Base-by-base conservation (phyloP, 2,329 filamentous ascomycete species). In the Pseudopyrenochaeta lycopersici region DNA sequence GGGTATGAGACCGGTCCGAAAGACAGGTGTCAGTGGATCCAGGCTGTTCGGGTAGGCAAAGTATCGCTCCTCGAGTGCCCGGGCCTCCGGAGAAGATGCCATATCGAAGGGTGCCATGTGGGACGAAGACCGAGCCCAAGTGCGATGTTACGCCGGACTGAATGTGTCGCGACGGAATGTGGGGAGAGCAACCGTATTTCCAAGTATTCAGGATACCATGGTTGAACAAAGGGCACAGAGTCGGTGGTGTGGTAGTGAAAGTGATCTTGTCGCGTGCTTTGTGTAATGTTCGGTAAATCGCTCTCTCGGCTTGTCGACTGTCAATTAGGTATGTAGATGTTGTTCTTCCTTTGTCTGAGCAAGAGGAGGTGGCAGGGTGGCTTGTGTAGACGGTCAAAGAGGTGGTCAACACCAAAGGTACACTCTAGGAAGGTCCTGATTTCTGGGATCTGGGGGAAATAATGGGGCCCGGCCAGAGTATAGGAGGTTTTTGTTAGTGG, bases 1-100 rank as follows among this genome's bases (percentile, higher is more conserved):
- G 1, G 80, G 78, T 30, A 83, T 78, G 1, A 84, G 72, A 3
- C 81, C 81, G 7, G 60, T 68, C 35, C 69, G 72, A 44, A 71
- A 67, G 9, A 65, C 46, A 2, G 63, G 56, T 0, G 66, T 60
- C 23, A 77, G 61, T 21, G 68, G 65, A 44, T 73, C 68, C 55
- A 75, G 41, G 21, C 70, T 75, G 60, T 75, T 59, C 1, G 68
- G 68, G 32, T 54, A 64, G 4, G 64, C 30, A 39, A 58, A 68
- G 52, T 67, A 60, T 23, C 60, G 61, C 56, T 60, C 59, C 35
- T 57, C 51, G 36, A 71, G 48, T 10, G 33, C 54, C 15, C 46
- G 48, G 17, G 27, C 45, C 17, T 54, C 58, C 20, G 60, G 27
- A n/a, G 41, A 39, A 21, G 51, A 49, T 21, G 44, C 41, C 46